These are phyloP conservation scores for Cornus controversa DNA, from an alignment of 148 eudicot genomes.

Conservation along the genomic window DNA sequence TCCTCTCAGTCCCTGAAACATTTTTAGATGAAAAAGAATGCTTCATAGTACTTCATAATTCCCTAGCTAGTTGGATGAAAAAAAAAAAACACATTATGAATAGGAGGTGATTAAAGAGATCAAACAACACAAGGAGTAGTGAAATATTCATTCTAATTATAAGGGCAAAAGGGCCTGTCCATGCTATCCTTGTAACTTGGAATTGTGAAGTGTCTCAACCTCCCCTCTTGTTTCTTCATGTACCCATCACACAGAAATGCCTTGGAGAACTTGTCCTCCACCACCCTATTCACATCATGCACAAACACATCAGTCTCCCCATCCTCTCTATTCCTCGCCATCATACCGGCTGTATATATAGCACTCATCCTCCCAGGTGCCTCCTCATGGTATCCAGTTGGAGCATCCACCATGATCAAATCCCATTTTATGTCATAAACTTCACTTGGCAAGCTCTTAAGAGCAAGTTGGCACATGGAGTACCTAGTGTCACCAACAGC, in stretches of 20 bases:
- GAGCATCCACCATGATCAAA: slow-evolving; percentile 97
- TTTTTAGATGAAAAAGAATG: neutral
- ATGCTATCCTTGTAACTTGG: slow-evolving; percentile 66
- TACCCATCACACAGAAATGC: slow-evolving; percentile 85
- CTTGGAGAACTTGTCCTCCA: slow-evolving; percentile 81
- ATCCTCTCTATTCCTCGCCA: slow-evolving; percentile 72
- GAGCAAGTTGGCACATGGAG: slow-evolving; percentile 80
- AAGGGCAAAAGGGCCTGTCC: slow-evolving; percentile 81
- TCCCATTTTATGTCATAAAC: slow-evolving; percentile 84
- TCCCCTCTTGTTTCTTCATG: slow-evolving; percentile 84
- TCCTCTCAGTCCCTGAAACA: neutral
- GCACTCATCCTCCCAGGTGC: slow-evolving; percentile 98
- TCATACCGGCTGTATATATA: slow-evolving; percentile 88
- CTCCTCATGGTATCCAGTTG: slow-evolving; percentile 88
- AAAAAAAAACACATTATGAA: neutral
- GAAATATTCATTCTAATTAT: slow-evolving; percentile 11
- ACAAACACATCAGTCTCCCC: slow-evolving; percentile 82
- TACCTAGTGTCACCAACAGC: slow-evolving; percentile 39
- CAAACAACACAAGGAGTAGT: neutral
- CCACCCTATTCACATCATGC: slow-evolving; percentile 92
- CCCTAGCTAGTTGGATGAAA: neutral
- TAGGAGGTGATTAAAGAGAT: neutral
- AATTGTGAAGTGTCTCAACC: slow-evolving; percentile 81
- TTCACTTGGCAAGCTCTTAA: slow-evolving; percentile 64
- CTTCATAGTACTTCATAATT: neutral